phyloP scores from a whole-genome alignment of 441 rosid genomes.

The Capsella rubella region DNA sequence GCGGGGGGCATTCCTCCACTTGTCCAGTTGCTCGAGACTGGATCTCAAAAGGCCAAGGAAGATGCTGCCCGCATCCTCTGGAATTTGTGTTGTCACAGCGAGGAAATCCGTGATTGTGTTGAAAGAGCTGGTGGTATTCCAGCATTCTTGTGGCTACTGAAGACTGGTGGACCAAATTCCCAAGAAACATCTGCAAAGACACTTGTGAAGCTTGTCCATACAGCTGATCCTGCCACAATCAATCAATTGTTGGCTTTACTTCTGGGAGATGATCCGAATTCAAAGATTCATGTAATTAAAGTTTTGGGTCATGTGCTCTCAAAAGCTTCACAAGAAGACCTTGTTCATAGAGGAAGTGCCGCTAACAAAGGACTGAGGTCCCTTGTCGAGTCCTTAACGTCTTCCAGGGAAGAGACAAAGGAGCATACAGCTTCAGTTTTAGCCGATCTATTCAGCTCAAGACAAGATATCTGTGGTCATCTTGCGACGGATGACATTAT shows the following conservation, averaged over 20 bases:
- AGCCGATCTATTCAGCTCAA: constrained; percentile 81
- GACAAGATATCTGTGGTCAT: constrained; percentile 87
- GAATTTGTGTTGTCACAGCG: constrained; percentile 98
- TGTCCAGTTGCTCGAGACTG: constrained; percentile 97
- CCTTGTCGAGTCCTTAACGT: constrained; percentile 79
- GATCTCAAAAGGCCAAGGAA: constrained; percentile 96
- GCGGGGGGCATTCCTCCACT: constrained; percentile 99
- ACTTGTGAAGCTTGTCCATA: constrained; percentile 84
- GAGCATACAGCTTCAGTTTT: constrained; percentile 92
- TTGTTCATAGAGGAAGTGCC: constrained; percentile 84
- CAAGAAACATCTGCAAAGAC: constrained; percentile 97
- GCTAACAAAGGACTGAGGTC: constrained; percentile 96
- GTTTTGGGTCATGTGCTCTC: constrained; percentile 94
- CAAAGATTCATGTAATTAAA: constrained; percentile 85
- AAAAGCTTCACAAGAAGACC: constrained; percentile 78
- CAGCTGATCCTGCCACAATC: constrained; percentile 94
- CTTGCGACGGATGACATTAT: constrained; percentile 55
- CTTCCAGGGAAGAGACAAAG: constrained; percentile 88
- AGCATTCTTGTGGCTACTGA: constrained; percentile 96
- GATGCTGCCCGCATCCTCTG: constrained; percentile 93
- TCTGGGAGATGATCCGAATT: constrained; percentile 86
- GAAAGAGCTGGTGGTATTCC: constrained; percentile 99
- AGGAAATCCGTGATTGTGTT: constrained; percentile 98
- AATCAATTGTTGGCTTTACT: constrained; percentile 92
- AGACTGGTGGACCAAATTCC: constrained; percentile 90